These are phyloP conservation scores for Fagus crenata DNA, from an alignment of 306 rosid species.

Conservation along the genomic window DNA sequence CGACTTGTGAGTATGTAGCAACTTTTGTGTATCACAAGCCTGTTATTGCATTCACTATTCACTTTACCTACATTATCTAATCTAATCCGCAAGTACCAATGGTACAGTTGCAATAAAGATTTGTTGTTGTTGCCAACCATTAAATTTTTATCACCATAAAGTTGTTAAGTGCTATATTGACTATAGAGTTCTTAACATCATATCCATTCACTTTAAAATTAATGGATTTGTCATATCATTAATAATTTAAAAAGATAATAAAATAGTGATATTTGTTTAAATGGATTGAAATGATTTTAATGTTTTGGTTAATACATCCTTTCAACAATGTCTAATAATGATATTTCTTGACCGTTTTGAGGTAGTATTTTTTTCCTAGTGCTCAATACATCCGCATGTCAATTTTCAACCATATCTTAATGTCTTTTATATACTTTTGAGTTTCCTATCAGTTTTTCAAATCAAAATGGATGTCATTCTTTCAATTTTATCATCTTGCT, in stretches of 20 bases:
- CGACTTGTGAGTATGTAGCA: constrained; percentile 42
- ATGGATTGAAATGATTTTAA: too few relatives aligned
- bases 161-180: too few relatives aligned
- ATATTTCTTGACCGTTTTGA: not conserved
- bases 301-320: too few relatives aligned
- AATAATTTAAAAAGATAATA: too few relatives aligned
- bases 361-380: not conserved
- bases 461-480: too few relatives aligned
- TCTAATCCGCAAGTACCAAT: constrained; percentile 2
- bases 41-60: constrained; percentile 3
- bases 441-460: not conserved
- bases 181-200: too few relatives aligned
- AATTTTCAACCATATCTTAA: not conserved
- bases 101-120: constrained; percentile 43
- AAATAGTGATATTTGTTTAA: too few relatives aligned
- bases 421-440: not conserved
- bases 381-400: not conserved
- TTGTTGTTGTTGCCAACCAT: constrained; percentile 36
- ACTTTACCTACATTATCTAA: constrained; percentile 9
- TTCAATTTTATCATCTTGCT: not conserved
- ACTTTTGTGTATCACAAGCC: constrained; percentile 29
- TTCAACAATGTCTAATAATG: not conserved
- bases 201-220: too few relatives aligned
- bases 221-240: too few relatives aligned
- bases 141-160: too few relatives aligned